Conservation (phyloP, 2,329 filamentous ascomycete genomes). For the Cladosporium sp. region DNA sequence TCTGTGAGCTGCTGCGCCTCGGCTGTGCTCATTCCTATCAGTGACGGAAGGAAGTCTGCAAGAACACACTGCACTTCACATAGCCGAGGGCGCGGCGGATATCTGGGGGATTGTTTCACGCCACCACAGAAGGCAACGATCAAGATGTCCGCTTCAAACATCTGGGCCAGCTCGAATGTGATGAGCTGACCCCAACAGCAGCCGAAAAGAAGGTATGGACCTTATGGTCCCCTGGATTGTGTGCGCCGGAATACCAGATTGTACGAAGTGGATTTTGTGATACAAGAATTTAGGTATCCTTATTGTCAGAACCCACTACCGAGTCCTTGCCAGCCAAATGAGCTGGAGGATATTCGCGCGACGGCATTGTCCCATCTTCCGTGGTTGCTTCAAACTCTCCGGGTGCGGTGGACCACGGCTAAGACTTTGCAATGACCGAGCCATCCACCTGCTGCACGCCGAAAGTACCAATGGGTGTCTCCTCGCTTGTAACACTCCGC, state of each 20-base stretch:
- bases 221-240: conserved; percentile 53
- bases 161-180: conserved; percentile 53
- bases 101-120: conserved; percentile 8
- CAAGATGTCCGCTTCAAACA: conserved; percentile 37
- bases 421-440: background rate
- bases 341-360: background rate
- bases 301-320: background rate
- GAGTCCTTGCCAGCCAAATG: background rate
- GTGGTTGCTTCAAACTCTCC: background rate
- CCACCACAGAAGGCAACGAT: background rate
- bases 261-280: background rate
- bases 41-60: conserved; percentile 25
- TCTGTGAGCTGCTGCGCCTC: conserved; percentile 23
- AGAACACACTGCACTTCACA: conserved; percentile 23
- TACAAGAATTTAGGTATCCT: background rate
- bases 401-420: background rate
- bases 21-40: conserved; percentile 23
- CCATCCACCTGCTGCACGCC: background rate
- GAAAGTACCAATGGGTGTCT: background rate
- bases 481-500: background rate
- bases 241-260: conserved; percentile 26
- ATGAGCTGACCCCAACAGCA: conserved; percentile 54
- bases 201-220: conserved; percentile 55
- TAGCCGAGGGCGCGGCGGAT: conserved; percentile 23
- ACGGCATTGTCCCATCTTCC: background rate